Evolutionary conservation across 2,329 filamentous ascomycete species (phyloP), one percentile per base, ranked within the genome.

Genomic region (Alternaria sp.): DNA sequence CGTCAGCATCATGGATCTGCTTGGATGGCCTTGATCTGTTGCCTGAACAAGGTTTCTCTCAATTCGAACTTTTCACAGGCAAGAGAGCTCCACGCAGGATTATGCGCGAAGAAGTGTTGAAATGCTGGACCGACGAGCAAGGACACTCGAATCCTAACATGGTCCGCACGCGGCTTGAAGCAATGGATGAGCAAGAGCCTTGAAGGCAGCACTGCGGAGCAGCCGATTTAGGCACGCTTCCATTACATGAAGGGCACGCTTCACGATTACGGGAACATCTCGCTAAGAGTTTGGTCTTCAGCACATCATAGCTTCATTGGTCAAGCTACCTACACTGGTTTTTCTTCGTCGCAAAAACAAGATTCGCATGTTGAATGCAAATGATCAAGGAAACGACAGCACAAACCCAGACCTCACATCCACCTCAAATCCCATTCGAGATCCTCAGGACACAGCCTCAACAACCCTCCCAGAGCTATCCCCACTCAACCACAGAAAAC

Each of bases 41-140:
- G 11, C 90, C 90, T 0, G 92, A 94, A 75, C 92, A 94, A 74
- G 92, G 90, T 0, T 92, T 92, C 76, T 91, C 91, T 1, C 91
- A 94, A 71, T 94, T 94, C 73, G 92, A 94, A 78, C 80, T 94
- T 2, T 93, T 94, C 75, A 94, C 91, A 0, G 92, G 91, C 0
- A 84, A 90, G 45, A 87, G 89, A 78, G 90, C 91, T 14, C 91
- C 91, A 1, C 85, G 91, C 20, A 82, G 87, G 45, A 77, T 91
- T 37, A 94, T 94, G 92, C 86, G 90, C 63, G 83, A 87, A 41
- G 89, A 89, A 70, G 88, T 91, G 6, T 71, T 83, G 57, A 61
- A 71, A 8, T 71, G 71, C 12, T 76, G 73, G 73, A 75, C 66
- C 5, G 74, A 76, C 54, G 72, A 76, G 43, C 60, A 73, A 53